Conservation (phyloP, 768 basidiomycete species). For the Dendrothele bispora region DNA sequence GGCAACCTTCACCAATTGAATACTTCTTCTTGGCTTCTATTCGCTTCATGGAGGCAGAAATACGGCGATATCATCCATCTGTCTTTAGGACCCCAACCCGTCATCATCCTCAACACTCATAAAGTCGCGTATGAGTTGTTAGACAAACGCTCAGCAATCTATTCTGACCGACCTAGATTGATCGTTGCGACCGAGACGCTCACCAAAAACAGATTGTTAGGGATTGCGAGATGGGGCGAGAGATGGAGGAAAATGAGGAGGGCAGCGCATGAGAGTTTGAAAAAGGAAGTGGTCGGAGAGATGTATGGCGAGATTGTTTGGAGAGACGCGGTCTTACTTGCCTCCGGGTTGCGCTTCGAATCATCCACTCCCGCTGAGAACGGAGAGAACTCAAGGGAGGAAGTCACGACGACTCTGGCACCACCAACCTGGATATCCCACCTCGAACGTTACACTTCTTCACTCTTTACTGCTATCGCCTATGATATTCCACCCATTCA, state of each 20-base stretch:
- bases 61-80: too few relatives aligned
- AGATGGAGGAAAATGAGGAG: constrained; percentile 37
- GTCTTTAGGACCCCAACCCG: too few relatives aligned
- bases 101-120: constrained; percentile 26
- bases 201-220: constrained; percentile 3
- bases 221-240: constrained; percentile 18
- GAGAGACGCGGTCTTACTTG: constrained; percentile 30
- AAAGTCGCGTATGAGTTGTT: constrained; percentile 29
- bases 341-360: constrained; percentile 18
- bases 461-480: constrained; percentile 12
- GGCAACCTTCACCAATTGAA: too few relatives aligned
- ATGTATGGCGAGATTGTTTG: constrained; percentile 26
- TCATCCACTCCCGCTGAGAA: not conserved
- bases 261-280: constrained; percentile 32
- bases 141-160: constrained; percentile 23
- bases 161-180: constrained; percentile 18
- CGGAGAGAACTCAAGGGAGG: not conserved
- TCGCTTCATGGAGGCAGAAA: too few relatives aligned
- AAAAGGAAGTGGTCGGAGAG: constrained; percentile 17
- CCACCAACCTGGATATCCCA: too few relatives aligned
- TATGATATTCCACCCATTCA: constrained; percentile 17
- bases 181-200: constrained; percentile 8
- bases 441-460: too few relatives aligned
- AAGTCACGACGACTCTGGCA: constrained; percentile 14
- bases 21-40: too few relatives aligned